Conservation (phyloP, 208 protist genomes). For the Crithidia sp. region DNA sequence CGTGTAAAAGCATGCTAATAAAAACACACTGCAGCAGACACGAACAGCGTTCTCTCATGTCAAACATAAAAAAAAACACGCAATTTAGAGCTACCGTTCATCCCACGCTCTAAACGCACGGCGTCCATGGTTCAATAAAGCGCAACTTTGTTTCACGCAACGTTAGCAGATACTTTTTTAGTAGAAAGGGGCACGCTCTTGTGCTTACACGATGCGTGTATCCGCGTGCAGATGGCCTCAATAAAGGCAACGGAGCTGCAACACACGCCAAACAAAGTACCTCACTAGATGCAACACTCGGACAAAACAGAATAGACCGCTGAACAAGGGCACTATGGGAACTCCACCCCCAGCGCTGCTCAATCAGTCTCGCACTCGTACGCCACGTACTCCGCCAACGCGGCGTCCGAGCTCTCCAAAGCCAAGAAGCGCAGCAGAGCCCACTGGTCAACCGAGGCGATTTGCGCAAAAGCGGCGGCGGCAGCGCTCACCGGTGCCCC, state of each 20-base stretch:
- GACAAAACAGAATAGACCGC: not conserved
- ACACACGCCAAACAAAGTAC: not conserved
- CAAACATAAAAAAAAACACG: no score
- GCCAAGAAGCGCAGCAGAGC: slow-evolving; percentile 63
- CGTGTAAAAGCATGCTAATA: no score
- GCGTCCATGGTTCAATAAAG: no score
- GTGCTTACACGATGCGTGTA: not conserved
- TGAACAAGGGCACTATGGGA: not conserved
- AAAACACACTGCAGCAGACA: no score
- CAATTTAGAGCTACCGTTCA: no score
- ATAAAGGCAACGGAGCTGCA: not conserved
- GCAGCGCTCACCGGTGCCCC: slow-evolving; percentile 20
- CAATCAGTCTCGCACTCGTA: slow-evolving; percentile 25
- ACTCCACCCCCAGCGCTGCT: not conserved
- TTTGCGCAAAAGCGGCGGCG: slow-evolving; percentile 45
- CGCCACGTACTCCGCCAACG: slow-evolving; percentile 51
- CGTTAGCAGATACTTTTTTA: not conserved
- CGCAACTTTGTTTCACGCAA: no score
- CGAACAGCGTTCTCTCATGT: no score
- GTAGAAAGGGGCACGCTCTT: not conserved
- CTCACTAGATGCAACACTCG: no score
- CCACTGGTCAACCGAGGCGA: slow-evolving; percentile 52
- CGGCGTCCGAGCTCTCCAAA: slow-evolving; percentile 54
- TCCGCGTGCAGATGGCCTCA: not conserved
- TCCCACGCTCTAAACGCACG: no score